Evolutionary conservation across 768 basidiomycete species (phyloP), one percentile per base, ranked within the genome.

Genomic region (Royoungia palumana): DNA sequence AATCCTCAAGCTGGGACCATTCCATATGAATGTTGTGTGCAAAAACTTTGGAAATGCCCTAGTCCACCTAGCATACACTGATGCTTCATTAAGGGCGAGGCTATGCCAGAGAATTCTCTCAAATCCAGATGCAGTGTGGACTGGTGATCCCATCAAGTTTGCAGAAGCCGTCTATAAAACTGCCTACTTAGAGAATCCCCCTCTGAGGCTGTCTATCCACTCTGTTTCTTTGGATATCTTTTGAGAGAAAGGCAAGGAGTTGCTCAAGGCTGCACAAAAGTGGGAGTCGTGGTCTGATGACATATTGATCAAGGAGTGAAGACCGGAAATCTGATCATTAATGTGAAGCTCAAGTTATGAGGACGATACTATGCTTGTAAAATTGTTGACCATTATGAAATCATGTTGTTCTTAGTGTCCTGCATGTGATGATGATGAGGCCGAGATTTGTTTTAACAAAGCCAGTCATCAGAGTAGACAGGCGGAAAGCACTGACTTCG

Each of bases 61-160:
- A 11, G 9, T 50, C 19, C 61, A 55, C 32, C 54, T 53, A 21
- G 59, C 54, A 5, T 53, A 59, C 38, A 39, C 53, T 4, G 17
- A 50, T n/a, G 46, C 50, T 16, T 35, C 40, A 2, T 36, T 47
- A n/a, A 49, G 45, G 27, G 27, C 46, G 22, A 45, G 49, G 27
- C 17, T 39, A 19, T 32, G 5, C 16, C 39, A 46, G 6, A 14
- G 8, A n/a, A 0, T 42, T 1, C 5, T 36, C 30, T n/a, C 25
- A 2, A 44, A 55, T 9, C 5, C 38, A 12, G 13, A 34, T 3
- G 2, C 17, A 2, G 5, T n/a, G 3, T 53, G 51, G 28, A 35
- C 48, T 10, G 58, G 57, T 9, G 57, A 62, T 41, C 51, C 55
- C 2, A 24, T 44, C 12, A 57, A 57, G 41, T 55, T 60, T 35